Percentiles rank a stretch among this genome's conserved stretches.
Evolutionary conservation across 306 rosid species (phyloP).

Genomic region (Corylus heterophylla): DNA sequence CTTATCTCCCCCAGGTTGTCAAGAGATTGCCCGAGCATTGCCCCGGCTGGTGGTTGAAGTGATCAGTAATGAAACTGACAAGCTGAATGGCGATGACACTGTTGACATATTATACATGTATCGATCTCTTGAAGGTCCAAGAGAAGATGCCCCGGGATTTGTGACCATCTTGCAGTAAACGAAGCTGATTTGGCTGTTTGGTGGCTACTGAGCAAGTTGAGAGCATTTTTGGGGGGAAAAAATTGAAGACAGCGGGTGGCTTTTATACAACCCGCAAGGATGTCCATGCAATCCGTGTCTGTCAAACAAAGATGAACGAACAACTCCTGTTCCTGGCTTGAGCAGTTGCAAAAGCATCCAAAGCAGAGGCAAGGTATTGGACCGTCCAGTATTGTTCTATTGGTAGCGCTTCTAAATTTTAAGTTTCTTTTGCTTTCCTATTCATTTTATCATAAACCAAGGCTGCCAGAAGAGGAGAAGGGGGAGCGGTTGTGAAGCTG

Average conservation of each 20-base stretch:
- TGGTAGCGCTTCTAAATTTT: conserved; percentile 43
- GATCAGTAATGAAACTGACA: conserved; percentile 29
- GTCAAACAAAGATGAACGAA: conserved; percentile 29
- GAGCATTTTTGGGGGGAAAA: conserved; percentile 21
- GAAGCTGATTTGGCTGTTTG: conserved; percentile 32
- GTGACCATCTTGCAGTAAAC: conserved; percentile 62
- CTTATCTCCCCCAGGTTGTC: conserved; percentile 67
- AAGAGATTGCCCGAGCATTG: conserved; percentile 57
- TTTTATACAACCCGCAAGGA: conserved; percentile 43
- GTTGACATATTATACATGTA: conserved; percentile 51
- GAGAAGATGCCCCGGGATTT: conserved; percentile 59
- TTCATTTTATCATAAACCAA: conserved; percentile 56
- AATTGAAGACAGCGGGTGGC: conserved; percentile 32
- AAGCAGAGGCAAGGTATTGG: conserved; percentile 35
- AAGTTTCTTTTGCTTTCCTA: conserved; percentile 48
- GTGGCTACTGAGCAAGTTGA: conserved; percentile 29
- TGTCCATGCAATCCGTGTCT: conserved; percentile 38
- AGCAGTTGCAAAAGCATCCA: conserved; percentile 29
- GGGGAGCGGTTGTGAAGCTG: conserved; percentile 37
- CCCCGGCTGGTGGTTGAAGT: conserved; percentile 75
- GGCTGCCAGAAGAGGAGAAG: conserved; percentile 40
- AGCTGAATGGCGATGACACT: conserved; percentile 10
- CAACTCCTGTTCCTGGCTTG: conserved; percentile 32
- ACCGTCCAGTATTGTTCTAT: conserved; percentile 50
- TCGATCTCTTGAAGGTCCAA: conserved; percentile 66